These are phyloP conservation scores for Leccinum pachyderme DNA, from an alignment of 1,284 basidiomycete genomes.

Conservation along the genomic window DNA sequence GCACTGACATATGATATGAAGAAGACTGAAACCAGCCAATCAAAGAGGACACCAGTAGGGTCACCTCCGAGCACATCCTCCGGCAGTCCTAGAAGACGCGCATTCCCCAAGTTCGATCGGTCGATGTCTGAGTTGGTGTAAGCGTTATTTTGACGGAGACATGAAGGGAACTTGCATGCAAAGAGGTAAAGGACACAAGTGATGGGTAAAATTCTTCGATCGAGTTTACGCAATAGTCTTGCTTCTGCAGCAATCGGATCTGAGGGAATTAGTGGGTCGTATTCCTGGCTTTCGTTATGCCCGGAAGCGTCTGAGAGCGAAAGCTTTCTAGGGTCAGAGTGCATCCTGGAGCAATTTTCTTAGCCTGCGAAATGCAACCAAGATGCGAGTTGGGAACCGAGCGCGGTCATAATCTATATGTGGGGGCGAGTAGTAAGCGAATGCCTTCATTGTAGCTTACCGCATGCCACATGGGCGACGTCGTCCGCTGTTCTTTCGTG, in stretches of 20 bases:
- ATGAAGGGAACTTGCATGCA: conserved; percentile 54
- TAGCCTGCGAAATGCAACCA: background rate
- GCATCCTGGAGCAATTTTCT: conserved; percentile 7
- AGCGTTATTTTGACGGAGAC: background rate
- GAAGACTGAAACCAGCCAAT: conserved; percentile 74
- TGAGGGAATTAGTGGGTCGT: conserved; percentile 21
- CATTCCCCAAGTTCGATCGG: conserved; percentile 76
- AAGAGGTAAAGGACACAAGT: conserved; percentile 71
- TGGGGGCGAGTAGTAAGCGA: background rate
- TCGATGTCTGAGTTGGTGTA: conserved; percentile 53
- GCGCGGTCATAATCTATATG: too few species aligned
- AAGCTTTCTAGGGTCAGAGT: conserved; percentile 3
- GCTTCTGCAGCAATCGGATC: conserved; percentile 45
- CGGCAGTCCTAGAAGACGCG: conserved; percentile 67
- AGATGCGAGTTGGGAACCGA: background rate
- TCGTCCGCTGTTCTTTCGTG: too few species aligned
- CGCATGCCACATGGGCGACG: too few species aligned
- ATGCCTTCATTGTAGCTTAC: too few species aligned
- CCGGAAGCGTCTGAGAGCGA: conserved; percentile 6
- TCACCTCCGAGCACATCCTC: conserved; percentile 65
- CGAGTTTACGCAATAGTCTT: conserved; percentile 62
- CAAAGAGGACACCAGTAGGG: conserved; percentile 61
- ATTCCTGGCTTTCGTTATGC: conserved; percentile 11
- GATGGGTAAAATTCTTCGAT: conserved; percentile 65
- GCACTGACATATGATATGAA: conserved; percentile 69